These are phyloP conservation scores for Thermoascus crustaceus DNA, from an alignment of 2,329 filamentous ascomycete genomes.

Conservation along the genomic window DNA sequence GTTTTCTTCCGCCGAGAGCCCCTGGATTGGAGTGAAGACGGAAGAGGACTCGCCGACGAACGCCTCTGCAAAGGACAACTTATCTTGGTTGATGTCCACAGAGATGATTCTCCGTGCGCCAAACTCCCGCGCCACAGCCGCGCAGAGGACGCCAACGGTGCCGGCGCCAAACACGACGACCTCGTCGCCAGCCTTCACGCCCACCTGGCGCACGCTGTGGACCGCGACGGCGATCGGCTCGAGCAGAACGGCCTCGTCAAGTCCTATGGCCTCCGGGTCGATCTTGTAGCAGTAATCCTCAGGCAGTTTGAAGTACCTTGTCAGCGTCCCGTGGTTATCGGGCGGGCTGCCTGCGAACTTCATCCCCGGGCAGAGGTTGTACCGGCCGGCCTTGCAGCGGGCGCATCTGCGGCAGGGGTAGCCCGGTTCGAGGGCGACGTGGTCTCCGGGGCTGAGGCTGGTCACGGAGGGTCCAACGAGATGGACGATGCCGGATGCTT, in stretches of 20 bases:
- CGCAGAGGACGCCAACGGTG: conserved; percentile 55
- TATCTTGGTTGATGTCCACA: conserved; percentile 51
- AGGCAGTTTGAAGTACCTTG: conserved; percentile 29
- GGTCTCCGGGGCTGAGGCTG: conserved; percentile 20
- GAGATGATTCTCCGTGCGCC: conserved; percentile 51
- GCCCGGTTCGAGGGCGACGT: conserved; percentile 31
- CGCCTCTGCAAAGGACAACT: conserved; percentile 45
- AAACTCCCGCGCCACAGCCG: conserved; percentile 54
- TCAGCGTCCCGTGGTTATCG: conserved; percentile 29
- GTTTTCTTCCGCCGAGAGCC: conserved; percentile 8
- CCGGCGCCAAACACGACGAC: conserved; percentile 57
- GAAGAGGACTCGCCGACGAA: neutral
- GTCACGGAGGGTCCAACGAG: conserved; percentile 18
- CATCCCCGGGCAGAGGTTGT: conserved; percentile 36
- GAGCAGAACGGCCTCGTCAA: conserved; percentile 39
- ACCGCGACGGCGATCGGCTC: conserved; percentile 44
- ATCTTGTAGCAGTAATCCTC: conserved; percentile 34
- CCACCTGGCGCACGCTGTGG: conserved; percentile 34
- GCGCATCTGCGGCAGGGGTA: conserved; percentile 28
- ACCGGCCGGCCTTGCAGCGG: conserved; percentile 30
- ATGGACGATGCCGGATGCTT: conserved; percentile 23
- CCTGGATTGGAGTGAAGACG: neutral
- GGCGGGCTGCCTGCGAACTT: conserved; percentile 35
- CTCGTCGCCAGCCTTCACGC: conserved; percentile 31
- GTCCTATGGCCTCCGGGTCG: conserved; percentile 26